These are phyloP conservation scores for Maudiozyma bulderi DNA, from an alignment of 805 yeast genomes.

Conservation along the genomic window DNA sequence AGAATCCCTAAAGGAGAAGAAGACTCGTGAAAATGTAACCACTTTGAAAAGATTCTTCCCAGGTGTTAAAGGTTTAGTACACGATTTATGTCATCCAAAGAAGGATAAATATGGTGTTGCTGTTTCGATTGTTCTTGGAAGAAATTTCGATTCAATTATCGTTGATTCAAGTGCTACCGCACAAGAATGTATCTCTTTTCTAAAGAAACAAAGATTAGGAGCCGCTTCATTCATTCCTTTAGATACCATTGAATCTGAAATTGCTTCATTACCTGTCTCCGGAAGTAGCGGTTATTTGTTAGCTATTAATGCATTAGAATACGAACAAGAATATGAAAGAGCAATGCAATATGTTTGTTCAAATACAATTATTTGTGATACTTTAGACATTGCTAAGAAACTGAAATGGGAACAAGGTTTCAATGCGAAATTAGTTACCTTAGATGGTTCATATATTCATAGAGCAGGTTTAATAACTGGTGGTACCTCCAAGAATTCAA, in stretches of 20 bases:
- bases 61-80: conserved; percentile 73
- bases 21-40: conserved; percentile 61
- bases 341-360: conserved; percentile 79
- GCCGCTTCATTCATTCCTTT: conserved; percentile 81
- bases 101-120: conserved; percentile 67
- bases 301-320: conserved; percentile 60
- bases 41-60: conserved; percentile 67
- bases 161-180: conserved; percentile 69
- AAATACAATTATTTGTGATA: conserved; percentile 68
- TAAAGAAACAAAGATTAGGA: conserved; percentile 81
- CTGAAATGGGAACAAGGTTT: conserved; percentile 58
- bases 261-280: conserved; percentile 35
- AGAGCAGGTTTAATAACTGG: conserved; percentile 90
- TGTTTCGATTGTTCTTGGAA: conserved; percentile 67
- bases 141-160: conserved; percentile 68
- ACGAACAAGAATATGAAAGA: conserved; percentile 55
- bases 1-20: conserved; percentile 62
- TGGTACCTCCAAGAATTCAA: conserved; percentile 47
- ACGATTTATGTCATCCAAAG: conserved; percentile 70
- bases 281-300: conserved; percentile 30
- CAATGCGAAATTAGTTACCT: conserved; percentile 60
- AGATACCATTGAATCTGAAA: conserved; percentile 60
- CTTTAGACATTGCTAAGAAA: conserved; percentile 53
- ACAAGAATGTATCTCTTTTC: conserved; percentile 62
- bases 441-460: conserved; percentile 79